Evolutionary conservation across 441 rosid genomes (phyloP).

Genomic region (Croton setiger): DNA sequence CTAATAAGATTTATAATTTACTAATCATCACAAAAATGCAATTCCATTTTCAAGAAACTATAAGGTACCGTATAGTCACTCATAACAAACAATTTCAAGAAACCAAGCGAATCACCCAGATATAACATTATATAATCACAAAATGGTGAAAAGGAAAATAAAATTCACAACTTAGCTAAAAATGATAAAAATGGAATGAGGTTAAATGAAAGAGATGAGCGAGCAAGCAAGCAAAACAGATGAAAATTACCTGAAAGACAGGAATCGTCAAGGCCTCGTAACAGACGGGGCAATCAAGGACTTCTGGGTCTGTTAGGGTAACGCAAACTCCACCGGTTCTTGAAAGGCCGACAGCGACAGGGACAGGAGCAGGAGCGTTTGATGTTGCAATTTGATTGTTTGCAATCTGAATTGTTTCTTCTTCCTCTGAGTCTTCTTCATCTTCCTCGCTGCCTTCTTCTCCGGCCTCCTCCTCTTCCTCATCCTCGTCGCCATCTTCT

Average conservation of each 20-base stretch:
- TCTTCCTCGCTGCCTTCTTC: slow-evolving; percentile 20
- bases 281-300: slow-evolving; percentile 52
- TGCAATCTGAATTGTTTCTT: not conserved
- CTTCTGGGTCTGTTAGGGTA: slow-evolving; percentile 44
- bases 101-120: not conserved
- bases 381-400: not conserved
- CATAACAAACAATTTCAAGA: slow-evolving; percentile 1
- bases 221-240: not conserved
- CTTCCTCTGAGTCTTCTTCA: slow-evolving; percentile 6
- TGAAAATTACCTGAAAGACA: slow-evolving; percentile 42
- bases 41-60: not conserved
- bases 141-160: not conserved
- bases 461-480: not conserved
- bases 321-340: slow-evolving; percentile 25
- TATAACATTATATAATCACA: not conserved
- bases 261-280: slow-evolving; percentile 40
- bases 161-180: not conserved
- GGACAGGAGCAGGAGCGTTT: not conserved
- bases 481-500: slow-evolving; percentile 15
- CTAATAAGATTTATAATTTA: not conserved
- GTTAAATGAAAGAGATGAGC: not conserved
- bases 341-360: slow-evolving; percentile 4
- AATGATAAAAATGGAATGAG: not conserved
- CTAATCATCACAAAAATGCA: not conserved
- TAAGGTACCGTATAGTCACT: not conserved